Base-by-base conservation (phyloP, 495 filamentous ascomycete species). In the Jackrogersella minutella region DNA sequence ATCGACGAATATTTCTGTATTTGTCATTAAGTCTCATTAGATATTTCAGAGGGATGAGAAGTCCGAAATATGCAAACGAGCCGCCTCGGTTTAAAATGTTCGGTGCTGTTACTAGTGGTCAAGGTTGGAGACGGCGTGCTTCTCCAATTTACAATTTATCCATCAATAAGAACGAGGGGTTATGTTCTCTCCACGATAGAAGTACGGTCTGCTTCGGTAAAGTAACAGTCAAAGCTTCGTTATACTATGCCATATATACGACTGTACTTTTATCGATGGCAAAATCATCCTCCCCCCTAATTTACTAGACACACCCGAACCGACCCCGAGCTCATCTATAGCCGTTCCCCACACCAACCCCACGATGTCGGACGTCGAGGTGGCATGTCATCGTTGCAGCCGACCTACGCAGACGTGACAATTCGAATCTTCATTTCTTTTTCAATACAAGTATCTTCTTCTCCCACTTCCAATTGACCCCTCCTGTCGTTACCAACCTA, bases 111-210 rank as follows among this genome's bases (percentile, higher is more conserved):
- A 7, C 31, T 51, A 63, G 31, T 28, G 31, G 39, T 43, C n/a
- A 55, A 46, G 31, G 30, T 50, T 36, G 9, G 39, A 55, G 49
- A 61, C 51, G 53, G 56, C 16, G 44, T 53, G n/a, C 43, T 54
- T 61, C 55, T 57, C 60, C 52, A 51, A 69, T 65, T 65, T 58
- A 65, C 52, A 51, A 69, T 65, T 65, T 58, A 65, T 62, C 66
- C 58, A 51, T 67, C 62, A 70, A 73, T 65, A 43, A 70, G 57
- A 22, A 53, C 50, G 26, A 52, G 19, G 39, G 10, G 21, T 24
- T 4, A 21, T 33, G 21, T 10, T 41, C 22, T 44, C 67, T 64
- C 57, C 57, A 46, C 50, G 40, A 6, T 62, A 58, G 16, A 62
- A 24, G 2, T n/a, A 63, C 51, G 19, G 65, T 53, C 53, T 30